A percentile compares a stretch with the other conserved stretches of the same genome.
Conservation (phyloP, 441 rosid species). For the Flueggea neowawraea region DNA sequence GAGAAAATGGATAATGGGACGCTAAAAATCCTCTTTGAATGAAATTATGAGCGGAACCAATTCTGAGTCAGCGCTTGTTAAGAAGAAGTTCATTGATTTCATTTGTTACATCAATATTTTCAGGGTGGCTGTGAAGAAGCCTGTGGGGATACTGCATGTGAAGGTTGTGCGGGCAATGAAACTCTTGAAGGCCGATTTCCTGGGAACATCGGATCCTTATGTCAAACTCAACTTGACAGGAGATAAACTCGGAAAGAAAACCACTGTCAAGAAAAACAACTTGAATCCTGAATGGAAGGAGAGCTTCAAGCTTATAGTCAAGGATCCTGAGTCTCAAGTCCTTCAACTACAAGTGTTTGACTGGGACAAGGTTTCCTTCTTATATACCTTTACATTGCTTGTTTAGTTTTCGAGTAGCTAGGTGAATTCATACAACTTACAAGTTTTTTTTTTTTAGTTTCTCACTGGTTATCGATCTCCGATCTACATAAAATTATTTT, state of each 20-base stretch:
- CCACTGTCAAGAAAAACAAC: constrained; percentile 69
- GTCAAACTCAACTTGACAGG: constrained; percentile 74
- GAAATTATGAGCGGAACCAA: too few species aligned
- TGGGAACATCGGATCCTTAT: constrained; percentile 92
- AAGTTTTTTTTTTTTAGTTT: too few species aligned
- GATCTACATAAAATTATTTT: too few species aligned
- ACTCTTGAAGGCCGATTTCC: constrained; percentile 68
- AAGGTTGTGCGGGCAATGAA: constrained; percentile 70
- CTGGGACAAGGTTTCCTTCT: constrained; percentile 79
- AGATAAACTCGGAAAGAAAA: constrained; percentile 73
- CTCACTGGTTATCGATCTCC: neutral
- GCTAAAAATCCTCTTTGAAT: too few species aligned
- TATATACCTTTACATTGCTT: neutral
- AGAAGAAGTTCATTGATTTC: neutral
- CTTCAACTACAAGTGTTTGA: constrained; percentile 76
- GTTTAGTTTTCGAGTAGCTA: neutral
- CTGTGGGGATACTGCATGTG: constrained; percentile 83
- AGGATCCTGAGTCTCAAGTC: constrained; percentile 70
- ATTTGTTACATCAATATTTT: constrained; percentile 1
- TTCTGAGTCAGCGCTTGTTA: too few species aligned
- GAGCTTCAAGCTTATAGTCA: constrained; percentile 71
- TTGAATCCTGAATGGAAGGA: constrained; percentile 94
- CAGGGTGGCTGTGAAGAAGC: constrained; percentile 60
- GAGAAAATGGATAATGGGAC: too few species aligned
- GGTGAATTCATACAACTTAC: too few species aligned